Evolutionary conservation across 345 rosid species (phyloP), one percentile per base, ranked within the genome.

Genomic region (Raphanus sativus): DNA sequence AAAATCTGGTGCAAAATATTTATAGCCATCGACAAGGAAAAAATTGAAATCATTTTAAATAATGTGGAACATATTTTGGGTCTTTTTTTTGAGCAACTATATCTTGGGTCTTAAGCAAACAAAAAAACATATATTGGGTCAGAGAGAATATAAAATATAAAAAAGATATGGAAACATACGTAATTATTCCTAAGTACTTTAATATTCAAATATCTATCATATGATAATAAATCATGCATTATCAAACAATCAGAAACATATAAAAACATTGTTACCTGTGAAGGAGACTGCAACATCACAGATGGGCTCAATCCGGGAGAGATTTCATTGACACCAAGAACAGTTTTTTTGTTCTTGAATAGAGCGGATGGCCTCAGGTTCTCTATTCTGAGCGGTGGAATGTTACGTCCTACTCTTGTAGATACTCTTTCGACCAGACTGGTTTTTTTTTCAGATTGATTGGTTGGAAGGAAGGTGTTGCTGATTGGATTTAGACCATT

Each of bases 251-350:
- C 26, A 40, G 10, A 68, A 1, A 65, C 15, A 62, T 11, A 58
- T 3, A 55, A 8, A 62, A 6, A 63, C 26, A 38, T 4, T 62
- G 36, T 11, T 67, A 80, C 79, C 36, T 71, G 62, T 21, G 59
- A 40, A 21, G 78, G 75, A 74, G 79, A 63, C 13, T 40, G 67
- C 62, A 80, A 45, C 8, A 74, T 1, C 7, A 16, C 34, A 24
- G 79, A 68, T 63, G 79, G 79, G 33, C 67, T 80, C 12, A 69
- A 74, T 32, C 75, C 75, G 3, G 79, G 79, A 29, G 82, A 56
- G 62, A 63, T 32, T 13, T 60, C 4, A 24, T 13, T 1, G 42
- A 38, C 11, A 24, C 67, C 15, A 79, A 61, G 65, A 62, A 29
- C 59, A 61, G 24, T 28, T 2, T n/a, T 38, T 16, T 69, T 1